Conservation (phyloP, 2,329 filamentous ascomycete genomes). For the Teratosphaeria pseudoeucalypti region DNA sequence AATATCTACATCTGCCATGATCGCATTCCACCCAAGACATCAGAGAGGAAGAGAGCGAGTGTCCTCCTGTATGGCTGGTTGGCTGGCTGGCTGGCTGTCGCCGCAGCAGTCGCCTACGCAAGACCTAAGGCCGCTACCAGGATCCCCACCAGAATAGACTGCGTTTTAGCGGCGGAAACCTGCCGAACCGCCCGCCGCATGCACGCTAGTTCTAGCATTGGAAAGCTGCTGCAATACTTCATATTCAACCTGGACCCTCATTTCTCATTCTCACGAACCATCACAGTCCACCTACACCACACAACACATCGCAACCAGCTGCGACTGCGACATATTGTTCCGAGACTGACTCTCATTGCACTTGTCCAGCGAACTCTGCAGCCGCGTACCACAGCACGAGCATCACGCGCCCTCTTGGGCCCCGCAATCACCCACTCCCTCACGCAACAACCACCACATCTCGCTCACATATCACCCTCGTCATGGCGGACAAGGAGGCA, state of each 20-base stretch:
- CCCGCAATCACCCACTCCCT: background rate
- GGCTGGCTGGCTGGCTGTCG: background rate
- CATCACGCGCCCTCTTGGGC: background rate
- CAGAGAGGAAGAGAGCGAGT: background rate
- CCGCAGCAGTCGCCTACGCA: background rate
- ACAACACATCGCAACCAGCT: background rate
- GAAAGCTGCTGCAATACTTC: background rate
- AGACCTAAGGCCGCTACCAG: background rate
- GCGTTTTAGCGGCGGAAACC: background rate
- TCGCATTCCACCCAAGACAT: constrained; percentile 3
- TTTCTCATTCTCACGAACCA: background rate
- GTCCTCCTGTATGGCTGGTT: background rate
- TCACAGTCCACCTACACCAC: background rate
- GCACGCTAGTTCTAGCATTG: background rate
- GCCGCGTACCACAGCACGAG: background rate
- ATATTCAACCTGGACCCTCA: background rate
- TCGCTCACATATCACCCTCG: background rate
- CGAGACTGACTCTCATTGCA: background rate
- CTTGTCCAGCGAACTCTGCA: background rate
- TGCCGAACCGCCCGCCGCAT: background rate
- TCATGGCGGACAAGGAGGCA: constrained; percentile 10
- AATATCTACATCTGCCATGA: constrained; percentile 73
- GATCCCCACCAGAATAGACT: background rate
- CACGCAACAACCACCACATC: background rate
- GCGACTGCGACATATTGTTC: background rate